Percentiles rank a stretch among this genome's conserved stretches.
Evolutionary conservation across 108 stramenopile genomes (phyloP).

Genomic region (Nitzschia palea): DNA sequence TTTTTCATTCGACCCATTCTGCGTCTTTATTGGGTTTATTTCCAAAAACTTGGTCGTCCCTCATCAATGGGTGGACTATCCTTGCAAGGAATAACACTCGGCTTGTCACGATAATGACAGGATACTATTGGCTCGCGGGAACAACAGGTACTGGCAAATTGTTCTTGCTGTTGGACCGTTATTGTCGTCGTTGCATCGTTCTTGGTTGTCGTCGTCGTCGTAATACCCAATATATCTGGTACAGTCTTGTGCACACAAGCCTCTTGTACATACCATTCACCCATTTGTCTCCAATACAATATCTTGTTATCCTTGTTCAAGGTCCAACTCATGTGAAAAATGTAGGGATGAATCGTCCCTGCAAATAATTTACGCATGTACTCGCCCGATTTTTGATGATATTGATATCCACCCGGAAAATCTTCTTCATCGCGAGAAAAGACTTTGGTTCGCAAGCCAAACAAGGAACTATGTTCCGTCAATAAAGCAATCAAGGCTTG

Average conservation of each 20-base stretch:
- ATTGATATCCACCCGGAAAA: conserved; percentile 49
- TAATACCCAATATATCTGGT: background rate
- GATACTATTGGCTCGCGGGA: conserved; percentile 48
- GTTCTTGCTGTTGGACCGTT: background rate
- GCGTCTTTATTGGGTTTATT: no score
- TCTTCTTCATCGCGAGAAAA: conserved; percentile 36
- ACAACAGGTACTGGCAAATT: conserved; percentile 46
- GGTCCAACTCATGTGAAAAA: conserved; percentile 63
- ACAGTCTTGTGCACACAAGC: conserved; percentile 33
- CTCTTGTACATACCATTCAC: conserved; percentile 68
- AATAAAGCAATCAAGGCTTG: conserved; percentile 68
- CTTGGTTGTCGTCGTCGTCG: no score
- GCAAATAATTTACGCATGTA: conserved; percentile 33
- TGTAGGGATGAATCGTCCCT: conserved; percentile 20
- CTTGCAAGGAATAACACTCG: conserved; percentile 73
- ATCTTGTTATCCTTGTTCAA: conserved; percentile 78
- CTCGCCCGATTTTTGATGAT: conserved; percentile 17
- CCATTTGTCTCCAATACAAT: conserved; percentile 69
- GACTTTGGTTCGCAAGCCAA: conserved; percentile 71
- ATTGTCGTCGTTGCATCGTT: background rate
- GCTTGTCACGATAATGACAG: conserved; percentile 84
- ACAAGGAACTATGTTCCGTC: conserved; percentile 70
- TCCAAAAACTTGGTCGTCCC: conserved; percentile 51
- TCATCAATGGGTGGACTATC: conserved; percentile 61
- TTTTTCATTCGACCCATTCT: no score